Evolutionary conservation across 352 stramenopile species (phyloP).

Genomic region (Hyaloperonospora brassicae): DNA sequence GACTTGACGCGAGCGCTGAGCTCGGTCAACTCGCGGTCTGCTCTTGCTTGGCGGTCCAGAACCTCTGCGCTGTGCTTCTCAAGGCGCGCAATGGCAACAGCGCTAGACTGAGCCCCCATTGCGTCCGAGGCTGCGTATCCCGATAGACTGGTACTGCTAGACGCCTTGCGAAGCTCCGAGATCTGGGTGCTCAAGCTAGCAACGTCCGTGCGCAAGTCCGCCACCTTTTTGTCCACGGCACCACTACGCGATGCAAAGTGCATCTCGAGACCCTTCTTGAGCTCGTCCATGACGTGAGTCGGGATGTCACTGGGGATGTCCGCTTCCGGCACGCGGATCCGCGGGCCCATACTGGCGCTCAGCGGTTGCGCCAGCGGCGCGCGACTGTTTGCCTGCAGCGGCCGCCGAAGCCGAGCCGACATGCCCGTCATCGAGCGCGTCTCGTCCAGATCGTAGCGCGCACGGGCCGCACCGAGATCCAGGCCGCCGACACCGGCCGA

Average conservation of each 20-base stretch:
- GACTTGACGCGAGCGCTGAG: slow-evolving; percentile 50
- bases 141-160: too few species aligned
- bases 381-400: slow-evolving; percentile 15
- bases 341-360: slow-evolving; percentile 22
- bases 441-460: slow-evolving; percentile 25
- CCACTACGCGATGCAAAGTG: slow-evolving; percentile 44
- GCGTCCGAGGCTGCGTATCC: slow-evolving; percentile 12
- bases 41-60: slow-evolving; percentile 49
- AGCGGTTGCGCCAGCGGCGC: slow-evolving; percentile 19
- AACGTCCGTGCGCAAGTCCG: slow-evolving; percentile 53
- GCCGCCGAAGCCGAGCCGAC: slow-evolving; percentile 18
- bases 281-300: slow-evolving; percentile 42
- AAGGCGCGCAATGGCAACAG: slow-evolving; percentile 52
- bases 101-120: slow-evolving; percentile 34
- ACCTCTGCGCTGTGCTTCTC: slow-evolving; percentile 65
- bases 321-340: slow-evolving; percentile 34
- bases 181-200: slow-evolving; percentile 40
- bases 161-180: slow-evolving; percentile 41
- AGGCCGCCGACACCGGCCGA: slow-evolving; percentile 7
- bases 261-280: slow-evolving; percentile 65
- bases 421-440: slow-evolving; percentile 29
- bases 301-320: slow-evolving; percentile 43
- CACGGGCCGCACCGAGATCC: slow-evolving; percentile 13
- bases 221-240: slow-evolving; percentile 58
- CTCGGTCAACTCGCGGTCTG: slow-evolving; percentile 58